These are phyloP conservation scores for Sporisorium iseilematis-ciliati DNA, from an alignment of 1,284 basidiomycete species.

Conservation along the genomic window DNA sequence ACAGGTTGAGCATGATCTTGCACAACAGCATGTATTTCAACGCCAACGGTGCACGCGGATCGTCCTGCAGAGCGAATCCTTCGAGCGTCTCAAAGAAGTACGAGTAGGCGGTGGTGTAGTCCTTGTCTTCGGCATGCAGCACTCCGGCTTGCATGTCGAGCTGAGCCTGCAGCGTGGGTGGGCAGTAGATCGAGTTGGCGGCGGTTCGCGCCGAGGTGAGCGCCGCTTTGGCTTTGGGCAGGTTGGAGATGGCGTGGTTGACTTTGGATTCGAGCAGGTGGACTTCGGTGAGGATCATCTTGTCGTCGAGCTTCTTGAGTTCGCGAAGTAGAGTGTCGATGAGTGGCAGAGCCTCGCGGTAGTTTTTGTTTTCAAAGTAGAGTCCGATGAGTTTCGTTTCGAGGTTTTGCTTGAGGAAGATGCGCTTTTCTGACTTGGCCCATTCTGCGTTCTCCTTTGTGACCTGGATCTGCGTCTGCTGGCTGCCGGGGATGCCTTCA, in stretches of 20 bases:
- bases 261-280: conserved; percentile 92
- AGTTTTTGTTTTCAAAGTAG: conserved; percentile 82
- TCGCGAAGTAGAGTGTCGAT: conserved; percentile 89
- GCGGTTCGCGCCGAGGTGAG: conserved; percentile 92
- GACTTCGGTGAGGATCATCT: conserved; percentile 96
- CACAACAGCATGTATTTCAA: conserved; percentile 98
- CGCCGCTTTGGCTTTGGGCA: conserved; percentile 93
- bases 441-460: conserved; percentile 91
- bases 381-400: conserved; percentile 89
- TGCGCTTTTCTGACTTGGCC: conserved; percentile 91
- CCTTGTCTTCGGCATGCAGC: conserved; percentile 95
- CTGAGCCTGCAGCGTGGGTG: conserved; percentile 88
- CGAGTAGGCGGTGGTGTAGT: conserved; percentile 94
- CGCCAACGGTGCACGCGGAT: conserved; percentile 78
- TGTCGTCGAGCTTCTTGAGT: conserved; percentile 93
- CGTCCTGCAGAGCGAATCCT: conserved; percentile 78
- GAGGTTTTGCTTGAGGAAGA: conserved; percentile 93
- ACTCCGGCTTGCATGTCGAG: conserved; percentile 93
- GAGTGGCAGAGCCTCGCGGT: conserved; percentile 82
- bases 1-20: conserved; percentile 96
- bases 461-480: conserved; percentile 84
- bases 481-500: conserved; percentile 80
- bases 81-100: conserved; percentile 99
- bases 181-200: conserved; percentile 97
- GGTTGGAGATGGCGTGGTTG: conserved; percentile 89